A percentile compares a stretch with the other conserved stretches of the same genome.
Conservation (phyloP, 202 grass and related monocot species). For the Brachypodium distachyon region DNA sequence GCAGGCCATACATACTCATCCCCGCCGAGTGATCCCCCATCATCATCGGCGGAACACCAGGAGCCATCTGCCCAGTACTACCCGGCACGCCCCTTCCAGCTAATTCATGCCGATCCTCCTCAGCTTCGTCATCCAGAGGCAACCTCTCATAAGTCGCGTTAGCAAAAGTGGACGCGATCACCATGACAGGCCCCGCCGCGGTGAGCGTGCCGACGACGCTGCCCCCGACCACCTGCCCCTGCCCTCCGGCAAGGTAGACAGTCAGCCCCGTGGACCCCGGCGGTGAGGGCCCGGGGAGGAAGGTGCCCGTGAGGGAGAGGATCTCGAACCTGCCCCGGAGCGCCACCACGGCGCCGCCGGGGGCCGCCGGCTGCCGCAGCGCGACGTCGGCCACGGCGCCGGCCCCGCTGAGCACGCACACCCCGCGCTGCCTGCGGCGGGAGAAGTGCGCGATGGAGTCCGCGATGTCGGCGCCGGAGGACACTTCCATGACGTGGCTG, state of each 20-base stretch:
- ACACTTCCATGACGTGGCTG: conserved; percentile 68
- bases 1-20: conserved; percentile 41
- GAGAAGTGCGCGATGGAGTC: conserved; percentile 58
- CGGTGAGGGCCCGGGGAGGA: conserved; percentile 52
- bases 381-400: conserved; percentile 58
- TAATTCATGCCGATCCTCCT: conserved; percentile 16
- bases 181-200: conserved; percentile 48
- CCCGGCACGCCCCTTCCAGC: not conserved
- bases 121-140: conserved; percentile 45
- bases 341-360: conserved; percentile 31
- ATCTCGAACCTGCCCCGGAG: conserved; percentile 61
- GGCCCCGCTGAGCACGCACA: conserved; percentile 71
- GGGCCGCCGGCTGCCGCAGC: conserved; percentile 41
- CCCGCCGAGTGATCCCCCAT: conserved; percentile 23
- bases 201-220: conserved; percentile 53
- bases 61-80: not conserved
- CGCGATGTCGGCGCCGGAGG: conserved; percentile 44
- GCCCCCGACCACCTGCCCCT: conserved; percentile 61
- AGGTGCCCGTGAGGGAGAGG: conserved; percentile 62
- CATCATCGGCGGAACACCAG: not conserved
- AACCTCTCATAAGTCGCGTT: conserved; percentile 71
- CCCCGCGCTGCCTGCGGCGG: conserved; percentile 54
- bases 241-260: conserved; percentile 51
- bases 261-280: conserved; percentile 48
- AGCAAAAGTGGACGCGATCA: conserved; percentile 56